Conservation (phyloP, 169 alveolate species). For the Cryptosporidium baileyi region DNA sequence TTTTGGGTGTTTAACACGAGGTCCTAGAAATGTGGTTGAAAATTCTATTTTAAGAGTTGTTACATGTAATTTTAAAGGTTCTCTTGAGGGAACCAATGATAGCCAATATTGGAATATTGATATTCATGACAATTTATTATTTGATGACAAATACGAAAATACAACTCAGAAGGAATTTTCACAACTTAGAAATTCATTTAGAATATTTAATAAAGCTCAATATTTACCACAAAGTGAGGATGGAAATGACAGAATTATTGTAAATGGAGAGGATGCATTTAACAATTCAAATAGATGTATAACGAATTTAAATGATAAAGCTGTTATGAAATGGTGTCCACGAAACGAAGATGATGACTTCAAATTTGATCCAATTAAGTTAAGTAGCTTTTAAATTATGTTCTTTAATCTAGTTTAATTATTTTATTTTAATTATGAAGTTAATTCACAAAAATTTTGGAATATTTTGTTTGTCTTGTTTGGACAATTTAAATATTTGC, state of each 20-base stretch:
- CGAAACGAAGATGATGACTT: neutral
- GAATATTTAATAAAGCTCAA: neutral
- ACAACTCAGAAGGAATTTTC: neutral
- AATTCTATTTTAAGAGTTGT: constrained; percentile 40
- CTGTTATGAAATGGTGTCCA: constrained; percentile 65
- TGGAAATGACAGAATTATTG: constrained; percentile 16
- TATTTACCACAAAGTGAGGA: constrained; percentile 7
- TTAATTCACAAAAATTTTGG: too few species aligned
- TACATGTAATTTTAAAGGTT: constrained; percentile 26
- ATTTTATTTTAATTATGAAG: too few species aligned
- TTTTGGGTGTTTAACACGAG: constrained; percentile 56
- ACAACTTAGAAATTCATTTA: constrained; percentile 10
- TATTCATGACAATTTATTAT: neutral
- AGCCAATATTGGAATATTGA: constrained; percentile 46
- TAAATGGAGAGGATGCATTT: constrained; percentile 37
- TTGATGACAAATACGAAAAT: constrained; percentile 11
- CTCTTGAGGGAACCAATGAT: constrained; percentile 35
- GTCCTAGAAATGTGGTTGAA: constrained; percentile 53
- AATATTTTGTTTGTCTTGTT: too few species aligned
- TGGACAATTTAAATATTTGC: too few species aligned
- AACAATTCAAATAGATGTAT: constrained; percentile 29
- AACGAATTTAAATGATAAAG: constrained; percentile 45
- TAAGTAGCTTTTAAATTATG: neutral
- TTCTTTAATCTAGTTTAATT: too few species aligned
- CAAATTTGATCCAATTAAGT: constrained; percentile 17